Percentiles rank a stretch among this genome's conserved stretches.
Conservation (phyloP, 2,329 filamentous ascomycete genomes). For the Fusarium camptoceras region DNA sequence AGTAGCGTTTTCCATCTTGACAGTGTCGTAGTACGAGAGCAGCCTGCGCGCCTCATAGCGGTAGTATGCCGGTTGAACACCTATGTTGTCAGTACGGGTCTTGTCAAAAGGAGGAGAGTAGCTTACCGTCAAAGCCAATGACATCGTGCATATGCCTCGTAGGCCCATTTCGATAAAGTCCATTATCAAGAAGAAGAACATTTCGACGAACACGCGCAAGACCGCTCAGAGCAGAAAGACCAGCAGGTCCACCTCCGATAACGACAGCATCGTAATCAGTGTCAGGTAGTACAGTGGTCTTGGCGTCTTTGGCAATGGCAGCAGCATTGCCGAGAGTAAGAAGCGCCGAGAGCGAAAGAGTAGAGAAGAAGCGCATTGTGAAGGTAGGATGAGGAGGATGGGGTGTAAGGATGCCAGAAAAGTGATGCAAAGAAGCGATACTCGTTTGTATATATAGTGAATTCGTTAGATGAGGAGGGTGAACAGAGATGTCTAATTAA, state of each 20-base stretch:
- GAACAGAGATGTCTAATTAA: conserved; percentile 3
- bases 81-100: conserved; percentile 48
- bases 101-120: rapidly evolving
- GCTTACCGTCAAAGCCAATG: conserved; percentile 68
- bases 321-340: conserved; percentile 28
- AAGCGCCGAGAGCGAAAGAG: conserved; percentile 22
- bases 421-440: not conserved
- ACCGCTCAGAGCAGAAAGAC: conserved; percentile 65
- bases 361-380: conserved; percentile 36
- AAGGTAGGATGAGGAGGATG: not conserved
- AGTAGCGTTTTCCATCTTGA: conserved; percentile 63
- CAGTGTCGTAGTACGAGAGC: conserved; percentile 63
- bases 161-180: conserved; percentile 66
- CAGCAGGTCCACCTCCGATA: conserved; percentile 68
- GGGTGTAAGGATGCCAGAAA: not conserved
- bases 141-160: conserved; percentile 72
- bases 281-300: conserved; percentile 19
- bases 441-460: not conserved
- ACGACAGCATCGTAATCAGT: conserved; percentile 65
- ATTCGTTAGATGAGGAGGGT: not conserved
- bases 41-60: conserved; percentile 65
- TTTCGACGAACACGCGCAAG: conserved; percentile 69
- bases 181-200: conserved; percentile 68
- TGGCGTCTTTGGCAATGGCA: conserved; percentile 18
- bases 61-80: conserved; percentile 65